phyloP scores from a whole-genome alignment of 352 stramenopile species.

The Phytophthora syringae region DNA sequence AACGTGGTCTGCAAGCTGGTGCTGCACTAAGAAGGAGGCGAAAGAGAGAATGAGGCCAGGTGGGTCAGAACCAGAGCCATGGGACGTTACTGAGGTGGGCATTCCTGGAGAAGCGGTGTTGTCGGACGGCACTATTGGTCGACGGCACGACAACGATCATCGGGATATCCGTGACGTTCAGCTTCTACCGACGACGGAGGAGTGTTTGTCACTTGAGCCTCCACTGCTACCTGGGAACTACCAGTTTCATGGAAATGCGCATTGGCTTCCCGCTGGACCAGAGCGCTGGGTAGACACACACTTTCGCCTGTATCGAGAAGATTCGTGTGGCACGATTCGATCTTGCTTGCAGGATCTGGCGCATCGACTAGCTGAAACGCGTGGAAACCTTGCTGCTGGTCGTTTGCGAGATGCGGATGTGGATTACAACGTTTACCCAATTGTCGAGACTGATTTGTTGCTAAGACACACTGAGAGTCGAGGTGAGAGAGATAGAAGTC shows the following conservation, averaged over 20 bases:
- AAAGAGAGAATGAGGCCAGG: background rate
- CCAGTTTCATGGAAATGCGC: constrained; percentile 43
- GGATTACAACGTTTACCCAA: constrained; percentile 43
- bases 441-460: constrained; percentile 22
- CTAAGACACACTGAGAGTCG: constrained; percentile 36
- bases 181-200: constrained; percentile 43
- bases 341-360: constrained; percentile 43
- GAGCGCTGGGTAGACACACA: constrained; percentile 54
- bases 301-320: constrained; percentile 54
- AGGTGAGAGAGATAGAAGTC: constrained; percentile 26
- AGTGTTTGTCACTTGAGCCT: constrained; percentile 35
- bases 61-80: constrained; percentile 7
- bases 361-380: constrained; percentile 17
- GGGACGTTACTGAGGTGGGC: constrained; percentile 41
- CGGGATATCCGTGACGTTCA: constrained; percentile 40
- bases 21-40: constrained; percentile 9
- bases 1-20: constrained; percentile 20
- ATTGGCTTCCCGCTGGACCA: constrained; percentile 47
- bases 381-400: constrained; percentile 18
- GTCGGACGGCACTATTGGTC: constrained; percentile 33
- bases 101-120: constrained; percentile 26
- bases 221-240: constrained; percentile 46
- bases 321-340: constrained; percentile 43
- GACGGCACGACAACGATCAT: constrained; percentile 50
- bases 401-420: constrained; percentile 31